Conservation (phyloP, 2,329 filamentous ascomycete genomes). For the Dryadomyces quercus-mongolicae region DNA sequence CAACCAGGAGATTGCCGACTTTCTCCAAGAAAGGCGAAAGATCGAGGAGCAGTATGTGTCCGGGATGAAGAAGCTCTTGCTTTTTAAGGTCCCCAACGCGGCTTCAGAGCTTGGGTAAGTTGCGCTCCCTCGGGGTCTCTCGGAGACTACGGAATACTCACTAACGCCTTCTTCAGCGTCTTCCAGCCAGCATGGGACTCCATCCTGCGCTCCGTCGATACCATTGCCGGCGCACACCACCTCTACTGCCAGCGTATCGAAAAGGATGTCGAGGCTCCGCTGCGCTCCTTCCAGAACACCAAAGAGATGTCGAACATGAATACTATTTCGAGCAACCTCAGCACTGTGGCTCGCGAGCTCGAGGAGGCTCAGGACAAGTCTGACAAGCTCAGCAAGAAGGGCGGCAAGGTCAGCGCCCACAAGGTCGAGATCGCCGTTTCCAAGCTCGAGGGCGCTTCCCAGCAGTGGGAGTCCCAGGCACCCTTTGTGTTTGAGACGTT, state of each 20-base stretch:
- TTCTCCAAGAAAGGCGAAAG: conserved; percentile 90
- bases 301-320: conserved; percentile 74
- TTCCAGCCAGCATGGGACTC: conserved; percentile 87
- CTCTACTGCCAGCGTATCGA: conserved; percentile 72
- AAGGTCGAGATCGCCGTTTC: conserved; percentile 66
- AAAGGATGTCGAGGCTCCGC: conserved; percentile 71
- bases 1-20: conserved; percentile 89
- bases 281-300: conserved; percentile 61
- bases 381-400: conserved; percentile 75
- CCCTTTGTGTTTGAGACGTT: conserved; percentile 91
- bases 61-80: conserved; percentile 68
- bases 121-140: conserved; percentile 1
- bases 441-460: conserved; percentile 63
- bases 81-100: conserved; percentile 61
- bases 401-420: conserved; percentile 58
- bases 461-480: conserved; percentile 88
- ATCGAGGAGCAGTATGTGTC: conserved; percentile 84
- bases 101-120: conserved; percentile 73
- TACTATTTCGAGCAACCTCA: conserved; percentile 70
- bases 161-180: conserved; percentile 45
- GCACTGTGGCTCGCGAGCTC: conserved; percentile 70
- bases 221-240: conserved; percentile 73
- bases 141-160: background rate
- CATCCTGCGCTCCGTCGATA: conserved; percentile 67
- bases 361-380: conserved; percentile 73